Evolutionary conservation across 345 rosid species (phyloP).

Genomic region (Sapria himalayana): DNA sequence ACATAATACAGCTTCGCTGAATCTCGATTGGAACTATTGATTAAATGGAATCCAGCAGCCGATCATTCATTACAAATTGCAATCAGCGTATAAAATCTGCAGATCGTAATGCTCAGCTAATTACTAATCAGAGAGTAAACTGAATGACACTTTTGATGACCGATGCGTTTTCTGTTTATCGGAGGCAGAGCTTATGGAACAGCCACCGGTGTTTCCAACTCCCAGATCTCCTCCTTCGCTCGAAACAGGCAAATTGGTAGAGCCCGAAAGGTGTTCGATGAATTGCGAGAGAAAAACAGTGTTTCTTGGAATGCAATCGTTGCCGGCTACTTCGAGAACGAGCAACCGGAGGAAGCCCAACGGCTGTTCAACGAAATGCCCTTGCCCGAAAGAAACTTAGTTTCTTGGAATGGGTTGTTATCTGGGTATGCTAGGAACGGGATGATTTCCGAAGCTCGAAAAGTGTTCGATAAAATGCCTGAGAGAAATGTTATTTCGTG

Average conservation of each 20-base stretch:
- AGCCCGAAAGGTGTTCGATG: constrained; percentile 42
- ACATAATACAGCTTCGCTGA: no score
- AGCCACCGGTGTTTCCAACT: constrained; percentile 9
- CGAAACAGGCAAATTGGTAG: constrained; percentile 30
- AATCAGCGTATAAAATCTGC: no score
- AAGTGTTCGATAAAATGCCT: constrained; percentile 44
- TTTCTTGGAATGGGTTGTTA: constrained; percentile 58
- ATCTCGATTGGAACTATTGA: no score
- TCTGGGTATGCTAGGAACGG: constrained; percentile 46
- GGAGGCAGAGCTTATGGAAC: constrained; percentile 16
- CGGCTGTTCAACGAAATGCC: constrained; percentile 45
- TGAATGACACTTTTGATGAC: constrained; percentile 1
- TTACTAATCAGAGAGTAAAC: no score
- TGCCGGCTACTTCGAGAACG: constrained; percentile 31
- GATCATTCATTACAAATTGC: no score
- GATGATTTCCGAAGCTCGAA: constrained; percentile 32
- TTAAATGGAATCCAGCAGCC: no score
- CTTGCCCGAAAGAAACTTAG: constrained; percentile 44
- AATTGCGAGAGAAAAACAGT: constrained; percentile 19
- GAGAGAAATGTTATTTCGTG: constrained; percentile 50
- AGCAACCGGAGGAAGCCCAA: constrained; percentile 27
- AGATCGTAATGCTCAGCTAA: no score
- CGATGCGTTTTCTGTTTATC: constrained; percentile 19
- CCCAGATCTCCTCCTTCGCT: constrained; percentile 27
- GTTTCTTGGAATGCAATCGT: constrained; percentile 55